phyloP scores from a whole-genome alignment of 2,329 filamentous ascomycete species.

The Cordyceps farinosa region DNA sequence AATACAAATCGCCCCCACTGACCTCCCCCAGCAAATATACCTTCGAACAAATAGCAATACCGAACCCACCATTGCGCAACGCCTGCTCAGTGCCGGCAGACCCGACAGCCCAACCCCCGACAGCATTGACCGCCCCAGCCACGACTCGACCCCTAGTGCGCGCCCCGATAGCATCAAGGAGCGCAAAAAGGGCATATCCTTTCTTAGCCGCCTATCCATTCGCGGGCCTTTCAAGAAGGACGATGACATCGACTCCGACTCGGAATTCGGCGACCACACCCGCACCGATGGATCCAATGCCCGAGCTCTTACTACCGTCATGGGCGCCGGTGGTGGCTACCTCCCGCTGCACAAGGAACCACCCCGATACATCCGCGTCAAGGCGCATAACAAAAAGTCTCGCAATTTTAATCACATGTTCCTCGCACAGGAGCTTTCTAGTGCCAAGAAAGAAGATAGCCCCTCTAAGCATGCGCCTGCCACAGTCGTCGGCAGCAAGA shows the following conservation, averaged over 20 bases:
- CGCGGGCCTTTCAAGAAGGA: slow-evolving; percentile 72
- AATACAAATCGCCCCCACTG: neutral
- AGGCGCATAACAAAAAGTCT: slow-evolving; percentile 73
- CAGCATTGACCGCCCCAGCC: slow-evolving; percentile 36
- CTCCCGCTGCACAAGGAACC: slow-evolving; percentile 85
- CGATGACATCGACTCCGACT: slow-evolving; percentile 55
- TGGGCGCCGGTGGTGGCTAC: slow-evolving; percentile 66
- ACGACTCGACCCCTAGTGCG: slow-evolving; percentile 37
- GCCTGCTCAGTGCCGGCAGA: slow-evolving; percentile 49
- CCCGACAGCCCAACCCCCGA: slow-evolving; percentile 51
- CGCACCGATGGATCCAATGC: slow-evolving; percentile 75
- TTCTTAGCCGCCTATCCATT: slow-evolving; percentile 77
- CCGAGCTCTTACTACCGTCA: slow-evolving; percentile 73
- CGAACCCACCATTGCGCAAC: slow-evolving; percentile 49
- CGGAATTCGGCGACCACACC: slow-evolving; percentile 11
- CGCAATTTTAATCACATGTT: slow-evolving; percentile 85
- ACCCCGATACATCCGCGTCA: slow-evolving; percentile 85
- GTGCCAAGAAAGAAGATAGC: slow-evolving; percentile 44
- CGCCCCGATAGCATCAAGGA: slow-evolving; percentile 16
- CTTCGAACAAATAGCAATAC: slow-evolving; percentile 35
- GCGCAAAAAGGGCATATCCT: slow-evolving; percentile 77
- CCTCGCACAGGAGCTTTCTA: slow-evolving; percentile 81
- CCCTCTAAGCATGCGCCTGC: slow-evolving; percentile 30
- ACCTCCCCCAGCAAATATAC: slow-evolving; percentile 35
- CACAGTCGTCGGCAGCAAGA: slow-evolving; percentile 39